A percentile compares a stretch with the other conserved stretches of the same genome.
phyloP scores from a whole-genome alignment of 1,284 basidiomycete genomes.

The Cutaneotrichosporon sp. region DNA sequence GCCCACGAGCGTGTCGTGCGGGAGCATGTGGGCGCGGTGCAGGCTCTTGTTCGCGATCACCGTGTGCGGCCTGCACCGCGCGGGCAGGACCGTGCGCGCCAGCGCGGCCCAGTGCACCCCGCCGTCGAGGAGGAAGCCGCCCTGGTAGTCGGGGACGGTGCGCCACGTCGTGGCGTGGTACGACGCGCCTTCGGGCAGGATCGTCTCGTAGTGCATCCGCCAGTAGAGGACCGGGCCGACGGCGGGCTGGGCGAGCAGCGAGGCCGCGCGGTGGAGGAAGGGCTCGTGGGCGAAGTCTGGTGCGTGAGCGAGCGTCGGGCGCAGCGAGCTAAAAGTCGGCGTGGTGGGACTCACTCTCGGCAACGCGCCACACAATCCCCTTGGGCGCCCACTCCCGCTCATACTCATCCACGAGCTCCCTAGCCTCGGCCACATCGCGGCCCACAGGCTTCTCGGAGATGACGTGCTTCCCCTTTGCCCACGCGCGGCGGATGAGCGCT shows the following conservation, averaged over 20 bases:
- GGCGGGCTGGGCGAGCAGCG: conserved; percentile 62
- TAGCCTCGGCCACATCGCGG: conserved; percentile 65
- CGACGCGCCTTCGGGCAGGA: conserved; percentile 64
- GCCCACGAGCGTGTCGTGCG: conserved; percentile 68
- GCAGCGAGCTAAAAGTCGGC: no score
- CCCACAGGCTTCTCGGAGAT: conserved; percentile 78
- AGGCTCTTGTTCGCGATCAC: conserved; percentile 68
- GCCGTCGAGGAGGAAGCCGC: conserved; percentile 56
- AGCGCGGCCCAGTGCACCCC: conserved; percentile 50
- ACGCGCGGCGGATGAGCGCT: conserved; percentile 61
- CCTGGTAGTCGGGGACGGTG: conserved; percentile 80
- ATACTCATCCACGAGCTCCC: conserved; percentile 67
- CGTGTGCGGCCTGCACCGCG: conserved; percentile 52
- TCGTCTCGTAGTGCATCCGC: conserved; percentile 57
- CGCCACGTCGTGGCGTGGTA: conserved; percentile 82
- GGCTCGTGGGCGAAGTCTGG: conserved; percentile 70
- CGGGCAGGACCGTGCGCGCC: conserved; percentile 42
- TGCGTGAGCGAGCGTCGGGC: conserved; percentile 2
- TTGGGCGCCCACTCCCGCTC: conserved; percentile 65
- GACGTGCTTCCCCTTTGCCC: conserved; percentile 74
- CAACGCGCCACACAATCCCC: conserved; percentile 78
- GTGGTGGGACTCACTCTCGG: conserved; percentile 61
- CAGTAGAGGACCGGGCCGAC: conserved; percentile 57
- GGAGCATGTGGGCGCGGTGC: conserved; percentile 67
- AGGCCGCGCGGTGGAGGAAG: conserved; percentile 59